phyloP scores from a whole-genome alignment of 345 rosid genomes.

The Sisymbrium altissimum region DNA sequence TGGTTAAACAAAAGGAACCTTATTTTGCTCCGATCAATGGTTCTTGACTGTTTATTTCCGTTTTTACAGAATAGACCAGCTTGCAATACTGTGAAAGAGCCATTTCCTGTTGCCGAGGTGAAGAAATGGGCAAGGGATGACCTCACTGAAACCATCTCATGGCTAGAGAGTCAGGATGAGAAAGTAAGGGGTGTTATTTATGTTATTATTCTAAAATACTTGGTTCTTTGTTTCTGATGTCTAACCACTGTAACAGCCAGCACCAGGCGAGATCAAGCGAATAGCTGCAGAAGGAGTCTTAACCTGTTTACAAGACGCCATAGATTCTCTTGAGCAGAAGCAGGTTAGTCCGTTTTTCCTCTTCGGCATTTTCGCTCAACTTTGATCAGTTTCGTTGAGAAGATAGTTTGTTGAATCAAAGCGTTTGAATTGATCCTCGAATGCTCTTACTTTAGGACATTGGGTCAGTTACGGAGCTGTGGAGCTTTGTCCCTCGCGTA shows the following conservation, averaged over 20 bases:
- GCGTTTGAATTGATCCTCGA: not conserved
- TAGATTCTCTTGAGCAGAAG: slow-evolving; percentile 73
- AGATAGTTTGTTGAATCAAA: not conserved
- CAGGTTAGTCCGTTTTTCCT: slow-evolving; percentile 58
- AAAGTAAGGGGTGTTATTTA: slow-evolving; percentile 43
- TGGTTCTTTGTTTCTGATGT: slow-evolving; percentile 2
- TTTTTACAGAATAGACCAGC: slow-evolving; percentile 42
- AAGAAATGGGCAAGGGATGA: slow-evolving; percentile 78
- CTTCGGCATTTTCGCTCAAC: slow-evolving; percentile 8
- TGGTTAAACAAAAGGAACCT: slow-evolving; percentile 8
- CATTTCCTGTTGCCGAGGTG: slow-evolving; percentile 46
- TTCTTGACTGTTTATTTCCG: slow-evolving; percentile 16
- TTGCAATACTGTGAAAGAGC: slow-evolving; percentile 31
- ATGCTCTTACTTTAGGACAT: slow-evolving; percentile 44
- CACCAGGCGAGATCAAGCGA: slow-evolving; percentile 61
- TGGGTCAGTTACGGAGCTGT: slow-evolving; percentile 52
- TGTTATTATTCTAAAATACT: not conserved
- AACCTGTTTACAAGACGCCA: slow-evolving; percentile 86
- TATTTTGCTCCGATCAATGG: not conserved
- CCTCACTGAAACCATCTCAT: slow-evolving; percentile 61
- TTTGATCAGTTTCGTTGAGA: slow-evolving; percentile 4
- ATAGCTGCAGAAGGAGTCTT: slow-evolving; percentile 86
- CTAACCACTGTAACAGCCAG: slow-evolving; percentile 61
- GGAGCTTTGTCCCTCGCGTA: slow-evolving; percentile 84
- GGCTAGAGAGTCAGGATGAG: slow-evolving; percentile 86